Evolutionary conservation across 768 basidiomycete genomes (phyloP).

Genomic region (Lepiota venenata): DNA sequence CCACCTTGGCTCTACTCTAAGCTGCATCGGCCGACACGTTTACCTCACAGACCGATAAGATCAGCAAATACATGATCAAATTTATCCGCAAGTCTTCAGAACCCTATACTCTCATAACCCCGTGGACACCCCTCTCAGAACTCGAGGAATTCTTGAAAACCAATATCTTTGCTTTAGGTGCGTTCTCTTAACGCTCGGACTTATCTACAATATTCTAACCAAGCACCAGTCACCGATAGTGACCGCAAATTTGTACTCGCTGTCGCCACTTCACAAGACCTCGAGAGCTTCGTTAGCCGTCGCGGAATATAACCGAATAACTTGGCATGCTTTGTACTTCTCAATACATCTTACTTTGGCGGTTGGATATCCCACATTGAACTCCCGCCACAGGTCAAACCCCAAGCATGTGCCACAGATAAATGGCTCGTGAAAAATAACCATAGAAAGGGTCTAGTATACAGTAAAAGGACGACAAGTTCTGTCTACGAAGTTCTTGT

Average conservation of each 20-base stretch:
- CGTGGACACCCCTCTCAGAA: constrained; percentile 72
- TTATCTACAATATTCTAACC: background rate
- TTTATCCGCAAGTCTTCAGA: constrained; percentile 64
- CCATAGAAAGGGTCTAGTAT: background rate
- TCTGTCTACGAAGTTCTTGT: background rate
- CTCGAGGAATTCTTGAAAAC: constrained; percentile 74
- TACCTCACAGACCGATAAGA: constrained; percentile 62
- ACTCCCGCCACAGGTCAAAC: too few relatives aligned
- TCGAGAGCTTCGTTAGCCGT: constrained; percentile 58
- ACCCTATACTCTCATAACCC: constrained; percentile 80
- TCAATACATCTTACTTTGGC: background rate
- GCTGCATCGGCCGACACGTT: background rate
- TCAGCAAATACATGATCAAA: constrained; percentile 66
- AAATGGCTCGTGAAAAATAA: background rate
- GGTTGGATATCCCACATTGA: background rate
- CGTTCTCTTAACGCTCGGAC: constrained; percentile 14
- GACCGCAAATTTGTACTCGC: constrained; percentile 81
- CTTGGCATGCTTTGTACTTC: constrained; percentile 1
- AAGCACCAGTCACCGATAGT: constrained; percentile 71
- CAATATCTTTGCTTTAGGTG: constrained; percentile 78
- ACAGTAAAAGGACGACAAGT: background rate
- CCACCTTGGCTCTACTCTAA: background rate
- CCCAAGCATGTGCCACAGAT: background rate
- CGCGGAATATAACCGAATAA: constrained; percentile 33
- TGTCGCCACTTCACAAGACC: constrained; percentile 73